A percentile compares a stretch with the other conserved stretches of the same genome.
Evolutionary conservation across 1,139 yeast species (phyloP).

Genomic region (Protomyces lactucae-debilis): DNA sequence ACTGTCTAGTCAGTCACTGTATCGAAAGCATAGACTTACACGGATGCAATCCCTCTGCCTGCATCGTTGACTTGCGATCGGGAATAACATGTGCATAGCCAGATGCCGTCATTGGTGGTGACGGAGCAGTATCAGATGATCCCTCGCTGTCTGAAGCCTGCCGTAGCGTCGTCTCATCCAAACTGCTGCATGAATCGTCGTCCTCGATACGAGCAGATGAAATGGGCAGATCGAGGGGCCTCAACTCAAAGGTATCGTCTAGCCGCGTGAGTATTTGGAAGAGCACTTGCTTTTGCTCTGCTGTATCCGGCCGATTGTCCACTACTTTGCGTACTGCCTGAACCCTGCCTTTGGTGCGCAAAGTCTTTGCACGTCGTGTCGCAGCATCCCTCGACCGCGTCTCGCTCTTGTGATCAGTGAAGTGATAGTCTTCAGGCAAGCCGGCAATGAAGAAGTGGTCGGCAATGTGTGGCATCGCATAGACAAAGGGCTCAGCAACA

Average conservation of each 20-base stretch:
- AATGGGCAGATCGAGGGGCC: background rate
- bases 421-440: constrained; percentile 21
- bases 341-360: background rate
- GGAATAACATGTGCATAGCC: background rate
- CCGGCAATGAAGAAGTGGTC: constrained; percentile 32
- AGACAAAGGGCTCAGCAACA: no score
- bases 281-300: background rate
- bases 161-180: background rate
- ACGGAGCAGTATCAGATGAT: no score
- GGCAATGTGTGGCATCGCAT: constrained; percentile 20
- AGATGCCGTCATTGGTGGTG: background rate
- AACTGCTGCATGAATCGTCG: background rate
- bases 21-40: no score
- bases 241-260: background rate
- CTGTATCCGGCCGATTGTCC: background rate
- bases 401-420: background rate
- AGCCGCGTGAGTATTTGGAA: background rate
- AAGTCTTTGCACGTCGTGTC: background rate
- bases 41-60: background rate
- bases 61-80: background rate
- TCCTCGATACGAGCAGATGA: background rate
- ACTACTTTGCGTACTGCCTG: background rate
- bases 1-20: no score
- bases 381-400: background rate
- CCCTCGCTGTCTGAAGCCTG: no score